Evolutionary conservation across 768 basidiomycete genomes (phyloP), one percentile per base, ranked within the genome.

Genomic region (Dendrothele bispora): DNA sequence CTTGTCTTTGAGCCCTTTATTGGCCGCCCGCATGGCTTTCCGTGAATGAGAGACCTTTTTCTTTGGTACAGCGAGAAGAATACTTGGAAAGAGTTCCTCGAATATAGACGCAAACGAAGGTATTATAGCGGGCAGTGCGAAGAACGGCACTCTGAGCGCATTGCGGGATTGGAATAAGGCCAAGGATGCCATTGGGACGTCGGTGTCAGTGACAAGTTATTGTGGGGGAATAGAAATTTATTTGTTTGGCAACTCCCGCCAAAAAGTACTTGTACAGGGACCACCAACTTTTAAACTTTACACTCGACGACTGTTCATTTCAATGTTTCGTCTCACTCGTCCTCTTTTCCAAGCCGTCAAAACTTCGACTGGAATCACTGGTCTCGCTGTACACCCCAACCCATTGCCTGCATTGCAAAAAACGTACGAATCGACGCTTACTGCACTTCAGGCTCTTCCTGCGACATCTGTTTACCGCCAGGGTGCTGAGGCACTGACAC

Each of bases 1-100:
- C 66, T 92, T 95, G 68, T 98, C 94, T 65, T 94, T 91, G 58
- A 97, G 70, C 1, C 94, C 93, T 67, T 98, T 98, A 67, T 94
- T 93, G 14, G 94, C 88, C 53, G 83, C 84, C 34, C 95, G 79
- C 93, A 95, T 95, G n/a, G 86, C 79, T 67, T 98, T 98, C 43
- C 90, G 78, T 18, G 91, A 93, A 68, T 98, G 94, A 0, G 94
- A 93, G 10, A 84, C 79, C 69, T 95, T 95, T 64, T 86, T 88
- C 71, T 98, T 98, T 21, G 95, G 95, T 2, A 95, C 95, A 21
- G 94, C 93, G 35, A 93, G 80, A 17, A 98, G 72, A 64, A 95
- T 83, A 1, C 93, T 78, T 11, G 95, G 95, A 52, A 98, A 78
- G 36, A 97, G 79, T 53, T 95, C 90, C 32, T 41, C 46, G 53